Percentiles rank a stretch among this genome's conserved stretches.
Conservation (phyloP, 2,329 filamentous ascomycete species). For the Xylariomycetidae sp. region DNA sequence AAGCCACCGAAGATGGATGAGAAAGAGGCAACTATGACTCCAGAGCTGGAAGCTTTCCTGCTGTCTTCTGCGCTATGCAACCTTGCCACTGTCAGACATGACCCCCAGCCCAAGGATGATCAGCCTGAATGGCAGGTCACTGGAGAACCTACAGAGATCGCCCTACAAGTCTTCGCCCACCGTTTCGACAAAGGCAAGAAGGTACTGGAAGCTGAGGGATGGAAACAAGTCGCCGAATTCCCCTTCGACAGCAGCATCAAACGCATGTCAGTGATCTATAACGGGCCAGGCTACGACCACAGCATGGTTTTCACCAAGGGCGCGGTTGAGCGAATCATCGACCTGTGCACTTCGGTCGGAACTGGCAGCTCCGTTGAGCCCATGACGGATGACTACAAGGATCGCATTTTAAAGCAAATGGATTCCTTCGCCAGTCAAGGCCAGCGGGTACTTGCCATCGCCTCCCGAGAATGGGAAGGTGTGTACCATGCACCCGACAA, state of each 20-base stretch:
- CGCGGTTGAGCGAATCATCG: conserved; percentile 54
- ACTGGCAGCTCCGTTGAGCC: conserved; percentile 34
- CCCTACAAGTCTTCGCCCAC: conserved; percentile 67
- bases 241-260: conserved; percentile 76
- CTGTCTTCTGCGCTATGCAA: conserved; percentile 60
- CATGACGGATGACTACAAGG: conserved; percentile 46
- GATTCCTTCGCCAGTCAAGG: conserved; percentile 58
- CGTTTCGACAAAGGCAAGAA: conserved; percentile 58
- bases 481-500: conserved; percentile 31
- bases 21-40: conserved; percentile 37
- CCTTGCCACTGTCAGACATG: conserved; percentile 51
- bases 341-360: conserved; percentile 46
- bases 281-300: conserved; percentile 36
- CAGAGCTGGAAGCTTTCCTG: conserved; percentile 45
- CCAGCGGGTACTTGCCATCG: conserved; percentile 66
- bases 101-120: conserved; percentile 46
- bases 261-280: conserved; percentile 73
- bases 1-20: conserved; percentile 29
- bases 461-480: conserved; percentile 55
- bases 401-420: conserved; percentile 46
- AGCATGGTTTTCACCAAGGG: conserved; percentile 57
- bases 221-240: conserved; percentile 63
- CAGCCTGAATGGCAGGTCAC: conserved; percentile 57
- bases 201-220: conserved; percentile 43
- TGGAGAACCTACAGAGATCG: conserved; percentile 70